Evolutionary conservation across 1,139 yeast genomes (phyloP).

Genomic region (Magnusiomyces suaveolens): DNA sequence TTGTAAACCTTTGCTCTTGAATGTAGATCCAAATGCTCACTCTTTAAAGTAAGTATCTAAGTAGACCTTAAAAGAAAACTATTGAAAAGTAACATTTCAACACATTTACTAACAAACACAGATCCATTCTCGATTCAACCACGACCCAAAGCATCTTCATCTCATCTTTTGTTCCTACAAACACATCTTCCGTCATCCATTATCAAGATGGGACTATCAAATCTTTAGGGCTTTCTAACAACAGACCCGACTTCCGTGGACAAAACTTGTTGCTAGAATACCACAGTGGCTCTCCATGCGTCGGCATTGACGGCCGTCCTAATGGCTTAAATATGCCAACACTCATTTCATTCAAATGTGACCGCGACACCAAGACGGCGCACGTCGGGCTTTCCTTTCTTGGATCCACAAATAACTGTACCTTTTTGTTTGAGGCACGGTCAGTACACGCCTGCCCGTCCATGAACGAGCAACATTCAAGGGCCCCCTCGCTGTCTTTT

Average conservation of each 20-base stretch:
- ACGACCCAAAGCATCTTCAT: not conserved
- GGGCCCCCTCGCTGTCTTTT: slow-evolving; percentile 26
- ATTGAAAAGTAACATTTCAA: too few relatives aligned
- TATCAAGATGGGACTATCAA: slow-evolving; percentile 43
- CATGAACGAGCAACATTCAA: slow-evolving; percentile 39
- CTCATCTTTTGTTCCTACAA: slow-evolving; percentile 10
- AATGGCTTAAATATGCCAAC: slow-evolving; percentile 50
- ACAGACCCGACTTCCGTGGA: slow-evolving; percentile 57
- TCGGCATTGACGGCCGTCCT: slow-evolving; percentile 35
- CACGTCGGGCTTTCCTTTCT: slow-evolving; percentile 61
- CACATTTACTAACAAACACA: too few relatives aligned
- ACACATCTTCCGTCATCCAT: slow-evolving; percentile 59
- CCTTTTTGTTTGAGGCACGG: slow-evolving; percentile 74
- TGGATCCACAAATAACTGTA: slow-evolving; percentile 66
- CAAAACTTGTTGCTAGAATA: slow-evolving; percentile 63
- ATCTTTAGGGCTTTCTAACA: slow-evolving; percentile 52
- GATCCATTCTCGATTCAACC: too few relatives aligned
- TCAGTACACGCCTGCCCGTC: slow-evolving; percentile 87
- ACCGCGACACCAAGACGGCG: slow-evolving; percentile 47
- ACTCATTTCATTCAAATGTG: slow-evolving; percentile 67
- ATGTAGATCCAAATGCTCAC: slow-evolving; percentile 23
- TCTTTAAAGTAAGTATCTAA: too few relatives aligned
- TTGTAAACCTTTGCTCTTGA: slow-evolving; percentile 45
- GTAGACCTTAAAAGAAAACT: too few relatives aligned
- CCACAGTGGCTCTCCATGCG: slow-evolving; percentile 62